Evolutionary conservation across 2,329 filamentous ascomycete species (phyloP), one percentile per base, ranked within the genome.

Genomic region (Aureobasidium sp.): DNA sequence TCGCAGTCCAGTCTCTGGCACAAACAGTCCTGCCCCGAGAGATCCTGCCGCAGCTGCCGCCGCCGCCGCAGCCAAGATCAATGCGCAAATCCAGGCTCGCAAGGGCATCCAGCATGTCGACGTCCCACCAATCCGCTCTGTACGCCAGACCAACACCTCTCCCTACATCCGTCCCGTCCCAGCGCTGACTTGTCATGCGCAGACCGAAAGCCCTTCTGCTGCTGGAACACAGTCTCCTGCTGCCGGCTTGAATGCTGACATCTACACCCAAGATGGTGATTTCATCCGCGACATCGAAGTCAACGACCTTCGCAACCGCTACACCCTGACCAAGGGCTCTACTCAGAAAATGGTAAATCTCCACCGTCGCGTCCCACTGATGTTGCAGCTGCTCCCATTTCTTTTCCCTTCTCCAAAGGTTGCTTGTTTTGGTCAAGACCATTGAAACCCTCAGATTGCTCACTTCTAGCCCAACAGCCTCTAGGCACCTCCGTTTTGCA

Each of bases 301-400:
- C 79, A 99, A 99, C 75, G 93, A 97, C 75, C 78, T 97, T 70
- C 88, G 93, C 65, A 99, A 97, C 74, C 89, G 93, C 69, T 99
- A 99, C 75, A 88, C 92, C 74, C 82, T 99, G 78, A 99, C 93
- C 65, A 97, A 96, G 80, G 91, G 92, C 70, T 89, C 90, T 69
- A 96, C 91, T 66, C 94, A 97, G 81, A 95, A 96, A 84, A 96
- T 94, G 93, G 94, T 99, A 96, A 95, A 88, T 92, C 87, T 76
- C 77, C 83, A 68, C 69, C 84, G 81, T 83, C 79, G 79, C 75
- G 74, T 75, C 77, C 78, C 82, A 81, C 85, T 87, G 84, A 87
- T 87, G 74, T 67, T 70, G 72, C 72, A 74, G 78, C 77, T 75
- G 75, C 72, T 69, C 69, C 64, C 29, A 15, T 11, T 67, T 66